Base-by-base conservation (phyloP, 331 rosid genomes). In the Quercus lobata region DNA sequence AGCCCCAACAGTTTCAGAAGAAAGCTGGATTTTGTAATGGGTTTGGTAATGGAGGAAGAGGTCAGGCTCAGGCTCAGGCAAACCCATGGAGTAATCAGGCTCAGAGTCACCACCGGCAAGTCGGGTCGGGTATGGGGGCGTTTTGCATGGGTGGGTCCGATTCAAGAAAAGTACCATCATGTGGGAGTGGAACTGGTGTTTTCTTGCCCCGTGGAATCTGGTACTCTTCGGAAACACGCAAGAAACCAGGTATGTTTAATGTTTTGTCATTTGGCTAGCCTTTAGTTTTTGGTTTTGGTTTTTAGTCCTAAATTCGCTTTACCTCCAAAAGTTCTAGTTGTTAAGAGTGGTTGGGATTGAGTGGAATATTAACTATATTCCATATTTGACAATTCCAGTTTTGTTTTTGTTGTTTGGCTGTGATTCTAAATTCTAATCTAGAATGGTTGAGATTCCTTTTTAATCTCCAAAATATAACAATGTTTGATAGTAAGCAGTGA, bases 141-240 rank as follows among this genome's bases (percentile, higher is more conserved):
- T 63, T 82, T 27, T 91, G 85, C 61, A 78, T 82, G 0, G 88
- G 85, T 7, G 84, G 87, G 3, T 41, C 46, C 34, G 81, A 79
- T 32, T 80, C 90, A 1, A 73, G 79, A 57, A 76, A 49, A 34
- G 79, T 84, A 4, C 87, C 89, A 1, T 44, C 12, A 41, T 41
- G 46, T 41, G 46, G 46, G 46, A 41, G 81, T 71, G 98, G 98
- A 11, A 93, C 97, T 0, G 98, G 98, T 19, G 94, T 93, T 2
- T 93, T 91, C 89, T 77, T 93, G 83, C 98, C 98, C 27, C 87
- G 93, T 54, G 76, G 76, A 69, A 77, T 79, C 30, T 71, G 73
- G 41, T 46, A 76, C 65, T 77, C 85, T 4, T 81, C 83, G 5
- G 76, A 81, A 24, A 78, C 92, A 66, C 86, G 83, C 72, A 89